Evolutionary conservation across 371 early-diverging fungal species (phyloP).

Genomic region (Mortierella sp.): DNA sequence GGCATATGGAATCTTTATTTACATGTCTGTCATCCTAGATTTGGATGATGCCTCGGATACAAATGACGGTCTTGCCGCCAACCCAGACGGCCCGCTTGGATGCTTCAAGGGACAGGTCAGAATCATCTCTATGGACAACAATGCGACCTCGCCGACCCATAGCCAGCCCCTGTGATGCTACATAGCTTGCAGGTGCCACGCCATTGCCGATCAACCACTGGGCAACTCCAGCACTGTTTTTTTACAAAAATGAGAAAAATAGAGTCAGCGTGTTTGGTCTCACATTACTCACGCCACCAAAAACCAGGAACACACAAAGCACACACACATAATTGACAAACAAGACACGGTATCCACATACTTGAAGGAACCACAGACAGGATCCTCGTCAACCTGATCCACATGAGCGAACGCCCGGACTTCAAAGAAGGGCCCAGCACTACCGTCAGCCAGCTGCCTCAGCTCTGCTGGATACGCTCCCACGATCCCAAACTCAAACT

Average conservation of each 20-base stretch:
- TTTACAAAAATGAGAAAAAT: neutral
- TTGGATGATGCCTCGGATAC: slow-evolving; percentile 24
- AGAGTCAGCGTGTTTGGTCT: neutral
- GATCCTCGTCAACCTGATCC: slow-evolving; percentile 25
- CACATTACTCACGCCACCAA: neutral
- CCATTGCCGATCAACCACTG: slow-evolving; percentile 37
- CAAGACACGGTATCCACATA: neutral
- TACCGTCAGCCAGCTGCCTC: neutral
- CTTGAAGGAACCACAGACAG: slow-evolving; percentile 44
- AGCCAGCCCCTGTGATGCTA: slow-evolving; percentile 31
- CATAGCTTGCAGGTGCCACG: slow-evolving; percentile 29
- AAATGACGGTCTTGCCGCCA: slow-evolving; percentile 29
- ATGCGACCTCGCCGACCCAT: slow-evolving; percentile 33
- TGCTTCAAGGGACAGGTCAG: slow-evolving; percentile 17
- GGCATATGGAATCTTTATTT: too few species aligned
- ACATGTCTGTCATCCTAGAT: too few species aligned
- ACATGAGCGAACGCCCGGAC: slow-evolving; percentile 32
- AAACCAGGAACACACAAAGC: neutral
- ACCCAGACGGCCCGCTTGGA: slow-evolving; percentile 26
- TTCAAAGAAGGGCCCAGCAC: slow-evolving; percentile 27
- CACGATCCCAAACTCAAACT: slow-evolving; percentile 26
- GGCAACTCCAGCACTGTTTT: slow-evolving; percentile 32
- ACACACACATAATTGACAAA: neutral
- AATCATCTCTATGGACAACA: slow-evolving; percentile 25
- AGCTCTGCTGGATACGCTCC: slow-evolving; percentile 17